Base-by-base conservation (phyloP, 75 land plant species). In the Chamaecyparis obtusa region DNA sequence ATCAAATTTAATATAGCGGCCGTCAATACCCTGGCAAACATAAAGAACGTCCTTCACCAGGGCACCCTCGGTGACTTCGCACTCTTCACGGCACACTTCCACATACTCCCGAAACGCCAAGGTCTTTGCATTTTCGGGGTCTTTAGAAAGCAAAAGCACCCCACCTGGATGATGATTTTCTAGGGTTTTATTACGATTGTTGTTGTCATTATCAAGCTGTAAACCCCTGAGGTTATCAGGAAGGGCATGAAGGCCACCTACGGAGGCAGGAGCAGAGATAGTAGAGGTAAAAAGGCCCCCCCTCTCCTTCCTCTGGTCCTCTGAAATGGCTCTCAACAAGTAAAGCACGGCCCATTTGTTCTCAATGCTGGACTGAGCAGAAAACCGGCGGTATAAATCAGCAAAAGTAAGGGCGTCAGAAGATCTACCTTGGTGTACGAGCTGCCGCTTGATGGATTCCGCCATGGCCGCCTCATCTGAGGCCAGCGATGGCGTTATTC, bases 1-100 rank as follows among this genome's bases (percentile, higher is more conserved):
- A 83, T 95, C 93, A 83, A 94, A 98, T 84, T 93, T 92, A 5
- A 97, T 90, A 72, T 90, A 93, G 75, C 93, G 92, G 15, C 99
- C 99, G 78, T 98, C 99, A 85, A 98, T 95, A 36, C 99, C 99
- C 84, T 97, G 99, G 89, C 98, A 97, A n/a, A 93, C 95, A 86
- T 95, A 97, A 87, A 98, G 57, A 48, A 97, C 95, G 86, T 98
- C 99, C 56, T 95, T 88, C 11, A 97, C 99, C 43, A 98, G 89
- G 80, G 96, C 94, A 87, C 88, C 92, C 80, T 98, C 99, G 0
- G 94, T 72, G 3, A 98, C 93, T 84, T 94, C 97, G 78, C 91
- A 91, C 43, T 93, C 97, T 41, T 93, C 93, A 85, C 90, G 93
- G 35, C 88, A 51, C 55, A 93, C 81, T 78, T 94, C 94, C 4